These are phyloP conservation scores for Phoma sp. DNA, from an alignment of 2,329 filamentous ascomycete species.

Conservation along the genomic window DNA sequence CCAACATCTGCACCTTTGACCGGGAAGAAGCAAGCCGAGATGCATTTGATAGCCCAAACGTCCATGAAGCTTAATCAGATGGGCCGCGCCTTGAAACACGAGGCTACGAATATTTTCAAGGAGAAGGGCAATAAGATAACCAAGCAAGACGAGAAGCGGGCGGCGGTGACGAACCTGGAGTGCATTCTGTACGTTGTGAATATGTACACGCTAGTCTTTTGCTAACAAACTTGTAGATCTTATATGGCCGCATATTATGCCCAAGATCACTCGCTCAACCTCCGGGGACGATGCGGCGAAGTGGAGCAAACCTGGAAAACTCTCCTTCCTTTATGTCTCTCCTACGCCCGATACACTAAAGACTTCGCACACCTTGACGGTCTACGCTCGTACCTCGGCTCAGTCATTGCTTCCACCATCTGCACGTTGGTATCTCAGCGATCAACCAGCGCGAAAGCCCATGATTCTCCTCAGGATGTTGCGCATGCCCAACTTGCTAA, in stretches of 20 bases:
- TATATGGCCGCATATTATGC: slow-evolving; percentile 48
- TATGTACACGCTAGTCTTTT: not conserved
- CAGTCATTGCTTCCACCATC: slow-evolving; percentile 49
- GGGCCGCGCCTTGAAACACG: slow-evolving; percentile 55
- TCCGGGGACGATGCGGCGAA: slow-evolving; percentile 40
- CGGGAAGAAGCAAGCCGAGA: slow-evolving; percentile 40
- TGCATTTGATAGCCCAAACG: slow-evolving; percentile 46
- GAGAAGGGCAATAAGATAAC: slow-evolving; percentile 31
- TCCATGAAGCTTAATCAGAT: slow-evolving; percentile 50
- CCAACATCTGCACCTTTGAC: slow-evolving; percentile 42
- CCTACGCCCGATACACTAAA: slow-evolving; percentile 39
- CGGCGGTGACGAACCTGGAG: slow-evolving; percentile 53
- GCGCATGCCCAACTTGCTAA: slow-evolving; percentile 31
- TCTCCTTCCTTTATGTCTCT: slow-evolving; percentile 44
- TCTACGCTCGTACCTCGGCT: slow-evolving; percentile 49
- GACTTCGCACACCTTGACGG: slow-evolving; percentile 49
- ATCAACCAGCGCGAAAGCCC: slow-evolving; percentile 17
- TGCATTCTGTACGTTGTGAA: slow-evolving; percentile 48
- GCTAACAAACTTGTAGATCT: slow-evolving; percentile 35
- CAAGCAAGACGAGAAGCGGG: slow-evolving; percentile 45
- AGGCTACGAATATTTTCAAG: slow-evolving; percentile 46
- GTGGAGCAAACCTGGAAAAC: slow-evolving; percentile 48
- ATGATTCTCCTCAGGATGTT: slow-evolving; percentile 39
- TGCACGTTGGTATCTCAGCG: slow-evolving; percentile 42
- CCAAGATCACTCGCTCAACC: slow-evolving; percentile 37